Evolutionary conservation across 371 early-diverging fungal genomes (phyloP), one percentile per base, ranked within the genome.

Genomic region (Rhizopus delemar): DNA sequence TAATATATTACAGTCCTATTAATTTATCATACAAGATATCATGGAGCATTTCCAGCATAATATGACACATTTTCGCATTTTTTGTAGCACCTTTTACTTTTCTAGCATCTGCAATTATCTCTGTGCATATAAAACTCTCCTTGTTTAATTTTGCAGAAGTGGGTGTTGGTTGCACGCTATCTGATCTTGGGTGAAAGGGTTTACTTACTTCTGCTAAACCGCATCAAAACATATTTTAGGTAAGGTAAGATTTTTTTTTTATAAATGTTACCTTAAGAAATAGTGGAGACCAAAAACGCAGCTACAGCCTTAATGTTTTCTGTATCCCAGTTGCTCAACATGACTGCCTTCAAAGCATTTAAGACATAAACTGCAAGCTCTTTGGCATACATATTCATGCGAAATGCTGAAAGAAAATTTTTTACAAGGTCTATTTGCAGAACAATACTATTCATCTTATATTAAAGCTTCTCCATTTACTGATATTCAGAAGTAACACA

Each of bases 1-100:
- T 65, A 31, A 65, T 56, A 28, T 60, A 65, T 2, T 65, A 60
- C 7, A 41, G 46, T 0, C 57, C 65, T 5, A 46, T 60, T 8
- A 71, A 64, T 22, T 74, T 62, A 33, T 86, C 85, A 45, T 83
- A 80, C 5, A 90, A 51, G 12, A 90, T 83, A 35, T 90, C 85
- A 38, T 86, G 80, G 6, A 91, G 67, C 86, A 88, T 88, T 60
- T 88, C 89, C 65, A 91, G 65, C 8, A 91, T 77, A 16, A 74
- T 71, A 56, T 86, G 89, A 12, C 92, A 78, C 74, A 89, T 81
- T 38, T 71, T 71, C 1, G 81, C 77, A 9, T 62, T 63, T 41
- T 80, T 77, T 12, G 74, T 71, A 0, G 57, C 41, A 36, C 70
- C 56, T 33, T 2, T 60, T 41, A 11, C 63, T 4, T 38, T 39